Evolutionary conservation across 2,329 filamentous ascomycete species (phyloP).

Genomic region (Drechmeria coniospora): DNA sequence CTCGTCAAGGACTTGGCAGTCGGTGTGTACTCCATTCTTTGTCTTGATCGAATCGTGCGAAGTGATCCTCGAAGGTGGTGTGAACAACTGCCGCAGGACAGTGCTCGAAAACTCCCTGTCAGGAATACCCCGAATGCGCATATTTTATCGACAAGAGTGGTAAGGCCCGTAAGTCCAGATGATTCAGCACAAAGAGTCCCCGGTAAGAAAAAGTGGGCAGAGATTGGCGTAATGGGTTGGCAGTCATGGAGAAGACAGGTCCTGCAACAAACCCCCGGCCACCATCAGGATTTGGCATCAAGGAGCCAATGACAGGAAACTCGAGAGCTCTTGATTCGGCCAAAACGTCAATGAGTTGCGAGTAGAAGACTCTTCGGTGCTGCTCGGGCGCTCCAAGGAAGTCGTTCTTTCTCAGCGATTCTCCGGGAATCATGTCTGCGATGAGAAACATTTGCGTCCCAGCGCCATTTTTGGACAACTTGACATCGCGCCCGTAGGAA

Average conservation of each 20-base stretch:
- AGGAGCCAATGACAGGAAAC: conserved; percentile 10
- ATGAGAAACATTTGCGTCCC: conserved; percentile 9
- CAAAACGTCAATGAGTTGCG: conserved; percentile 11
- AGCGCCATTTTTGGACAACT: neutral
- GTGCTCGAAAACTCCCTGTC: conserved; percentile 13
- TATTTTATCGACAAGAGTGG: conserved; percentile 11
- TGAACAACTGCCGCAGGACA: conserved; percentile 6
- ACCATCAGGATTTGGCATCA: conserved; percentile 9
- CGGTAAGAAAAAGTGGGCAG: neutral
- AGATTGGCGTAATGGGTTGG: neutral
- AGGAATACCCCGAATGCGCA: conserved; percentile 10
- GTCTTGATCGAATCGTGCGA: conserved; percentile 3
- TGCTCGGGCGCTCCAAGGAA: conserved; percentile 3
- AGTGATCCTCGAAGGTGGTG: conserved; percentile 9
- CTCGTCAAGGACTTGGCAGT: conserved; percentile 5
- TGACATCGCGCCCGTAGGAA: conserved; percentile 7
- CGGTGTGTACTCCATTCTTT: conserved; percentile 2
- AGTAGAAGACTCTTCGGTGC: conserved; percentile 8
- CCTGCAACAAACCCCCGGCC: conserved; percentile 6
- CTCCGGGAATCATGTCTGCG: conserved; percentile 7
- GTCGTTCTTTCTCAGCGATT: conserved; percentile 7
- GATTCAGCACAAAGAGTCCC: conserved; percentile 9
- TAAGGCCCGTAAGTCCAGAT: conserved; percentile 9
- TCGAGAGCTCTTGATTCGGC: conserved; percentile 9
- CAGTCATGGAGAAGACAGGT: conserved; percentile 8